A percentile compares a stretch with the other conserved stretches of the same genome.
Conservation (phyloP, 1,284 basidiomycete species). For the Boletellus deceptivus region DNA sequence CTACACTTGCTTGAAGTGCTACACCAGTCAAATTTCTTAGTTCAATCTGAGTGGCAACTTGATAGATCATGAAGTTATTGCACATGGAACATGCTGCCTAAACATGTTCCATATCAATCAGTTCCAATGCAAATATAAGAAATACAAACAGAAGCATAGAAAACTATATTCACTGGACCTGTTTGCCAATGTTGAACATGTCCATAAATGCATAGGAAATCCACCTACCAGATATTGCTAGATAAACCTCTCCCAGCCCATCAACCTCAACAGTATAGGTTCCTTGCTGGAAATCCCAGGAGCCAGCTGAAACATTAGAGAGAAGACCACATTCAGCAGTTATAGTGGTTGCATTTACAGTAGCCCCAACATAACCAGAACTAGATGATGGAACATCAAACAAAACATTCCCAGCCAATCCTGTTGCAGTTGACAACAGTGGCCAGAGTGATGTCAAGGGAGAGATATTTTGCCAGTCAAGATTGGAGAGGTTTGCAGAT, state of each 20-base stretch:
- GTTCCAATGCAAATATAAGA: neutral
- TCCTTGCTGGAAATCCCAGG: neutral
- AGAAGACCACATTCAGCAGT: slow-evolving; percentile 13
- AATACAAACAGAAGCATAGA: neutral
- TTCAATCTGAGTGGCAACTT: slow-evolving; percentile 1
- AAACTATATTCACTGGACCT: neutral
- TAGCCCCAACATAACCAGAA: slow-evolving; percentile 1
- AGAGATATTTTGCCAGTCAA: slow-evolving; percentile 5
- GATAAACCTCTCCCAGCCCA: slow-evolving; percentile 4
- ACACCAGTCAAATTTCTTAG: slow-evolving; percentile 1
- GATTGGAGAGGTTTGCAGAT: neutral
- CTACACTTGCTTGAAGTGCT: neutral
- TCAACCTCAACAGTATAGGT: neutral
- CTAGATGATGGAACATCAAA: slow-evolving; percentile 11
- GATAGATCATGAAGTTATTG: neutral
- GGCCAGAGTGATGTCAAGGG: slow-evolving; percentile 1
- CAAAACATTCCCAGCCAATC: slow-evolving; percentile 9
- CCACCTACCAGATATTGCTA: neutral
- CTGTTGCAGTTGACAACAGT: slow-evolving; percentile 6
- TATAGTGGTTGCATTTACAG: slow-evolving; percentile 12
- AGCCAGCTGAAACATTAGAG: slow-evolving; percentile 1
- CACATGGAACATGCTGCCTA: neutral
- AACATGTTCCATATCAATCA: neutral
- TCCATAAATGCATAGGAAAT: neutral
- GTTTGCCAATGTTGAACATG: neutral